Base-by-base conservation (phyloP, 2,329 filamentous ascomycete species). In the Byssoonygena ceratinophila region DNA sequence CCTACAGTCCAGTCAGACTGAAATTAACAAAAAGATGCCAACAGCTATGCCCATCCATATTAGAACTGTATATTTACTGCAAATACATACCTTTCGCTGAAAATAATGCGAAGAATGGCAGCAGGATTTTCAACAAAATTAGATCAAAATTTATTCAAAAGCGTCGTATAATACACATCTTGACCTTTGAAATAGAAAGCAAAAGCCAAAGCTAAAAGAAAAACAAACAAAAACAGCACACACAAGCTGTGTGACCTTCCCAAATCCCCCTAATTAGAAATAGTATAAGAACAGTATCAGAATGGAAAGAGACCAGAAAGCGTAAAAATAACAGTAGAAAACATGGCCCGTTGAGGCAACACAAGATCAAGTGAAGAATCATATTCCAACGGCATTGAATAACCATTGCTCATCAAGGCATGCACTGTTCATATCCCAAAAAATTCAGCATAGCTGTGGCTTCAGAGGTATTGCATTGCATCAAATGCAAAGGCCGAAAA, bases 81-180 rank as follows among this genome's bases (percentile, higher is more conserved):
- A 36, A 36, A 36, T 36, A 11, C 12, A 36, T 11, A 36, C 6
- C 4, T 12, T n/a, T 4, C 4, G 14, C n/a, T 4, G n/a, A 36
- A 6, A 36, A 12, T 7, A n/a, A 7, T 7, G 4, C 14, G 4
- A 36, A 36, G 12, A n/a, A 14, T 4, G n/a, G 12, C 27, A 29
- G 27, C 11, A 29, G 27, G 12, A n/a, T 34, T 20, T 11, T 11
- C 6, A 39, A 20, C 5, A 22, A 39, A 20, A 14, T 25, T 25
- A 23, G 25, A 11, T 41, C 37, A 18, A 50, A 14, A 16, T 34
- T 31, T 11, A 41, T 47, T 34, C 2, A 12, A 34, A 44, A 37
- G n/a, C 29, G n/a, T n/a, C 25, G 25, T 49, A 49, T 49, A 49
- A 32, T 54, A 54, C 52, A 54, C 22, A 22, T 45, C 9, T n/a